phyloP scores from a whole-genome alignment of 2,329 filamentous ascomycete genomes.

The Aspergillus sp. region DNA sequence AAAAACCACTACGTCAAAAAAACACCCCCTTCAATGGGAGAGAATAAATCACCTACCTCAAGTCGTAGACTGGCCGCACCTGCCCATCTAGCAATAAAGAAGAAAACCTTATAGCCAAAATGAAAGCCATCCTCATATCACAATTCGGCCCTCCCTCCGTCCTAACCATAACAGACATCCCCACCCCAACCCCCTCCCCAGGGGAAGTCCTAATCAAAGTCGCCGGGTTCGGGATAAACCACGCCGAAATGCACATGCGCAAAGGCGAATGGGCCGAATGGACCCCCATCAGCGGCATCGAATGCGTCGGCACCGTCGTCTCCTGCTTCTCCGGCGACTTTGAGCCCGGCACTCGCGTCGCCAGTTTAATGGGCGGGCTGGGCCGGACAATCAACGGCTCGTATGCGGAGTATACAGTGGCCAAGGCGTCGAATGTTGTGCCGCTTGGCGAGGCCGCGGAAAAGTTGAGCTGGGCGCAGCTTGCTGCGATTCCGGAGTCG shows the following conservation, averaged over 20 bases:
- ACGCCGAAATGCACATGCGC: slow-evolving; percentile 13
- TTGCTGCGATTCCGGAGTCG: slow-evolving; percentile 43
- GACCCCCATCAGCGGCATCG: slow-evolving; percentile 12
- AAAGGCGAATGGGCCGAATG: slow-evolving; percentile 12
- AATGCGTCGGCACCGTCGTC: slow-evolving; percentile 44
- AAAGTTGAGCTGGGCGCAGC: slow-evolving; percentile 34
- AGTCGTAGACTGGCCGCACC: neutral
- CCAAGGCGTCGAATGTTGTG: slow-evolving; percentile 34
- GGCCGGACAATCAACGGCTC: slow-evolving; percentile 40
- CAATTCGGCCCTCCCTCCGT: slow-evolving; percentile 3
- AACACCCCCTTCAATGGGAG: neutral
- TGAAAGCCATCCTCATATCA: slow-evolving; percentile 9
- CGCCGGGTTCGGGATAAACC: slow-evolving; percentile 10
- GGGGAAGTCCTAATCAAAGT: slow-evolving; percentile 7
- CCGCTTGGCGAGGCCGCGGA: slow-evolving; percentile 14
- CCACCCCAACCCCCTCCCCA: neutral
- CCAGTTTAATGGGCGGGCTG: slow-evolving; percentile 45
- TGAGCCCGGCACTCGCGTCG: slow-evolving; percentile 33
- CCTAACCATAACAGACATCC: slow-evolving; percentile 5
- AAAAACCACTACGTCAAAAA: neutral
- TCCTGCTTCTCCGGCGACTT: slow-evolving; percentile 37
- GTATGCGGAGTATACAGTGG: slow-evolving; percentile 42
- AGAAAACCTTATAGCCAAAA: neutral
- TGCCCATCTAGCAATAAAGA: neutral
- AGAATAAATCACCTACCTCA: neutral